Evolutionary conservation across 176 grass and related monocot genomes (phyloP).

Genomic region (Carex pumila): DNA sequence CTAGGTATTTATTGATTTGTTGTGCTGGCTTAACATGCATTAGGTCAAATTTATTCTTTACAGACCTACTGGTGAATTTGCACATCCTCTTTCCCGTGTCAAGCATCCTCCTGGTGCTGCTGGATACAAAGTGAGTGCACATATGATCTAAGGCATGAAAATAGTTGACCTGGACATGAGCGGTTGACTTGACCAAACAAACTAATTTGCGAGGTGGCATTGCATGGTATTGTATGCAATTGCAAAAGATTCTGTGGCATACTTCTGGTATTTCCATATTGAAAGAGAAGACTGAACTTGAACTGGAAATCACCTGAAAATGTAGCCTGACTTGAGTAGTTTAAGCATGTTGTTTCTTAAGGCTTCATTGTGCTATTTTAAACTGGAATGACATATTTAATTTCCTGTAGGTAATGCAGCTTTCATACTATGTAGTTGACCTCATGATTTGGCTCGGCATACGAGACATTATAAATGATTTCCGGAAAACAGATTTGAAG

Average conservation of each 20-base stretch:
- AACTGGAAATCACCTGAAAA: neutral
- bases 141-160: constrained; percentile 5
- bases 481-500: constrained; percentile 89
- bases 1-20: neutral
- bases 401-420: constrained; percentile 39
- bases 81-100: constrained; percentile 84
- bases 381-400: neutral
- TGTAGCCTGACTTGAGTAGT: neutral
- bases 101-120: constrained; percentile 42
- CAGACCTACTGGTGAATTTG: constrained; percentile 95
- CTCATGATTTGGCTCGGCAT: constrained; percentile 99
- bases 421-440: constrained; percentile 96
- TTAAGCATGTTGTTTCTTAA: neutral
- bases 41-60: constrained; percentile 34
- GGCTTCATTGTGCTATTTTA: neutral
- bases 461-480: constrained; percentile 96
- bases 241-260: neutral
- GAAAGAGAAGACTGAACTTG: neutral
- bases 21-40: constrained; percentile 2
- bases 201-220: neutral
- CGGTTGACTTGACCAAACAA: neutral
- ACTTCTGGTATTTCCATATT: neutral
- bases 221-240: neutral
- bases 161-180: neutral
- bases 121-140: constrained; percentile 79